A percentile compares a stretch with the other conserved stretches of the same genome.
These are phyloP conservation scores for Fusarium begoniae DNA, from an alignment of 2,329 filamentous ascomycete genomes.

Conservation along the genomic window DNA sequence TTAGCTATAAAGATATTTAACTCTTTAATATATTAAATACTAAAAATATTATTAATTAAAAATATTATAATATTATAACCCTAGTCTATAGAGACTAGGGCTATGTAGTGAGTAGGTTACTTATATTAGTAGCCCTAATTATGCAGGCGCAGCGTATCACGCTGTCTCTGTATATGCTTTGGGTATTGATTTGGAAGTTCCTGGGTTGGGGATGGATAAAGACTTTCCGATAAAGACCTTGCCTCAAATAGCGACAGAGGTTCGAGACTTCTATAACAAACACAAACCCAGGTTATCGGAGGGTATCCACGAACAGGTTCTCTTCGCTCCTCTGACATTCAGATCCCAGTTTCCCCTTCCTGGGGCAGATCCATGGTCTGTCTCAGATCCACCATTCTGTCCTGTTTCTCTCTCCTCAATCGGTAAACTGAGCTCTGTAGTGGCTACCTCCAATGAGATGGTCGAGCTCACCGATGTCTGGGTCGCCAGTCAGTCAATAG, in stretches of 20 bases:
- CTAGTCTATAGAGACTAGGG: too few relatives aligned
- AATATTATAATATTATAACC: too few relatives aligned
- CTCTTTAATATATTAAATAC: too few relatives aligned
- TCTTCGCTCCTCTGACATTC: neutral
- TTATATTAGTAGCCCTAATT: neutral
- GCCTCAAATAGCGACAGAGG: neutral
- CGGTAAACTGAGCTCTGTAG: neutral
- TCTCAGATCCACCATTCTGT: neutral
- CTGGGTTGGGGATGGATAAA: rapidly evolving
- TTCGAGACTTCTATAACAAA: neutral
- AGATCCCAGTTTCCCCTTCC: neutral
- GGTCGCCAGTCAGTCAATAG: neutral
- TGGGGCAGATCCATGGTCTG: neutral
- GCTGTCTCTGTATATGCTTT: neutral
- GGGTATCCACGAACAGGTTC: neutral
- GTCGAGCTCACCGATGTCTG: neutral
- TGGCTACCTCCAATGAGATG: rapidly evolving
- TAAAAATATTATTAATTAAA: too few relatives aligned
- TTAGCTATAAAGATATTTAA: too few relatives aligned
- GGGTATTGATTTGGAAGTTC: neutral
- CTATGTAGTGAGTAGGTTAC: too few relatives aligned
- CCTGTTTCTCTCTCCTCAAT: neutral
- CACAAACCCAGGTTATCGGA: neutral
- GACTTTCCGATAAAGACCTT: rapidly evolving
- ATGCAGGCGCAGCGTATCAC: neutral